A percentile compares a stretch with the other conserved stretches of the same genome.
Conservation (phyloP, 306 rosid species). For the Corylus heterophylla region DNA sequence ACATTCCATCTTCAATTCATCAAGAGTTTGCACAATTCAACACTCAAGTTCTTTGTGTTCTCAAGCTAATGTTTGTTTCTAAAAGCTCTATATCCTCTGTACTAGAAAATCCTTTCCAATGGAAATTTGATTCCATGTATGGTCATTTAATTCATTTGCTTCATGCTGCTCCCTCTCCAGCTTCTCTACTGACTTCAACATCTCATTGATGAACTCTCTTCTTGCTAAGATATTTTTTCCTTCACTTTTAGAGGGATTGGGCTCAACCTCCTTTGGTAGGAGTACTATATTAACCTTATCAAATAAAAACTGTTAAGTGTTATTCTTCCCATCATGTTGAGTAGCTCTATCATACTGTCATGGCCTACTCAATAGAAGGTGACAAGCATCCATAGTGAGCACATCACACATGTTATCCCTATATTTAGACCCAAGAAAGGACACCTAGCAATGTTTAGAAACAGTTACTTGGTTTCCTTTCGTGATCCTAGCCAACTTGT, state of each 20-base stretch:
- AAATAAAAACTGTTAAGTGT: no score
- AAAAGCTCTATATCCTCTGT: slow-evolving; percentile 55
- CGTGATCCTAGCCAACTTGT: neutral
- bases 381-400: neutral
- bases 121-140: slow-evolving; percentile 49
- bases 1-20: slow-evolving; percentile 60
- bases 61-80: slow-evolving; percentile 59
- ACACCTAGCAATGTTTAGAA: neutral
- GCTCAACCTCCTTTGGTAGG: neutral
- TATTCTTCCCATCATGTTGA: neutral
- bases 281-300: neutral
- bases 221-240: neutral
- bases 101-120: slow-evolving; percentile 40
- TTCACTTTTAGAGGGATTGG: no score
- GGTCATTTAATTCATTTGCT: slow-evolving; percentile 45
- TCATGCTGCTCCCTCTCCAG: slow-evolving; percentile 52
- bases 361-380: neutral
- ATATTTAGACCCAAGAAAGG: neutral
- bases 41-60: slow-evolving; percentile 51
- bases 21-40: slow-evolving; percentile 52
- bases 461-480: neutral
- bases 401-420: no score
- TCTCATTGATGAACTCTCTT: neutral
- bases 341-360: neutral
- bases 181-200: slow-evolving; percentile 36